Evolutionary conservation across 1,139 yeast species (phyloP), one percentile per base, ranked within the genome.

Genomic region (Diutina siamensis): DNA sequence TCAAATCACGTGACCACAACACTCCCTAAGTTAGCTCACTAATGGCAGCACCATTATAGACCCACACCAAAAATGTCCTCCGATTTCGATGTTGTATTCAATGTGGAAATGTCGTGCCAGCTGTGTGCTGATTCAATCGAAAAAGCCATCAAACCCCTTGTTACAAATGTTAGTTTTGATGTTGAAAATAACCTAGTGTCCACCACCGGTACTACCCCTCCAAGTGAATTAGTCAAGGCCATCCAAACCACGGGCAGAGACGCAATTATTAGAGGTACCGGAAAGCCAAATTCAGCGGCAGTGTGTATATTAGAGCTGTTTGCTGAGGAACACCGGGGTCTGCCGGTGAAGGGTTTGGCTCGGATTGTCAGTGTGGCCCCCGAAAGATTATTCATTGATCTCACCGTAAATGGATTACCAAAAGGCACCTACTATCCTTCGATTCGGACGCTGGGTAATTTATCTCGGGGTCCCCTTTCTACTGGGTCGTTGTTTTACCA

Each of bases 221-320:
- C 95, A 1, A 81, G 92, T 3, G 64, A 62, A 31, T 71, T 87
- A 18, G 80, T 84, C 28, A 65, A 66, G 50, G 74, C 83, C 0
- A 78, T 86, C 49, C 89, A 83, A 59, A 56, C 58, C 1, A 79
- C 80, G 3, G 97, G 97, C 1, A 76, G 78, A 53, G 97, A 89
- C 58, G 95, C 95, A 9, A 85, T 89, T 51, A 82, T 89, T 33
- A 71, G 97, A 50, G 98, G 98, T 4, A 79, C 96, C 0, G 97
- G 97, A 2, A 70, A 71, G 47, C 82, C 94, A 19, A 82, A 89
- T 58, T 76, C 89, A 22, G 95, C 97, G 0, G 97, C 95, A 0
- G 97, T 89, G 28, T 80, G 94, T 52, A 89, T 89, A 44, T 64
- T 89, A 48, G 97, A 92, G 58, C 74, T 84, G 17, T 83, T 82